A percentile compares a stretch with the other conserved stretches of the same genome.
These are phyloP conservation scores for Spathaspora arborariae DNA, from an alignment of 805 yeast genomes.

Conservation along the genomic window DNA sequence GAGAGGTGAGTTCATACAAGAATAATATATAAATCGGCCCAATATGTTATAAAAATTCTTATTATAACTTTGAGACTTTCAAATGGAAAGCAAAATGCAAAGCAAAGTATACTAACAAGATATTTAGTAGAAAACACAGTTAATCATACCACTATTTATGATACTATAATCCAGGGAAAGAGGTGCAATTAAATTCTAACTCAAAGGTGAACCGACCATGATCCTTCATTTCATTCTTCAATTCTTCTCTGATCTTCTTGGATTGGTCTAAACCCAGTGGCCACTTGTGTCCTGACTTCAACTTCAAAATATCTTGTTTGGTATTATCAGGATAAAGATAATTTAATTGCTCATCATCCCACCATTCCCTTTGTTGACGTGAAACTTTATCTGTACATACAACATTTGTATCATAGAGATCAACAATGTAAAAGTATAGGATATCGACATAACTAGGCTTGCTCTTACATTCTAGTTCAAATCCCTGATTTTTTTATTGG, in stretches of 20 bases:
- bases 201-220: too few relatives aligned
- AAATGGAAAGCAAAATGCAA: too few relatives aligned
- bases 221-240: constrained; percentile 34
- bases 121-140: too few relatives aligned
- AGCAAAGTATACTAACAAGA: too few relatives aligned
- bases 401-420: constrained; percentile 28
- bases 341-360: constrained; percentile 13
- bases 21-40: too few relatives aligned
- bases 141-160: too few relatives aligned
- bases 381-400: constrained; percentile 29
- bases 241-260: constrained; percentile 20
- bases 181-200: too few relatives aligned
- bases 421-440: constrained; percentile 37
- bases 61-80: too few relatives aligned
- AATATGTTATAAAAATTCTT: too few relatives aligned
- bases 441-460: constrained; percentile 38
- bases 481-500: constrained; percentile 39
- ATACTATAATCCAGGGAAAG: too few relatives aligned
- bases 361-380: constrained; percentile 37
- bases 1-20: too few relatives aligned
- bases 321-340: constrained; percentile 8
- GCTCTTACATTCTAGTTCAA: constrained; percentile 30
- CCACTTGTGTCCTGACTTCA: constrained; percentile 8
- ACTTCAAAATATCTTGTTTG: constrained; percentile 4
- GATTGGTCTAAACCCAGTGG: constrained; percentile 22